Base-by-base conservation (phyloP, 208 protist genomes). In the Acanthamoeba rhysodes region DNA sequence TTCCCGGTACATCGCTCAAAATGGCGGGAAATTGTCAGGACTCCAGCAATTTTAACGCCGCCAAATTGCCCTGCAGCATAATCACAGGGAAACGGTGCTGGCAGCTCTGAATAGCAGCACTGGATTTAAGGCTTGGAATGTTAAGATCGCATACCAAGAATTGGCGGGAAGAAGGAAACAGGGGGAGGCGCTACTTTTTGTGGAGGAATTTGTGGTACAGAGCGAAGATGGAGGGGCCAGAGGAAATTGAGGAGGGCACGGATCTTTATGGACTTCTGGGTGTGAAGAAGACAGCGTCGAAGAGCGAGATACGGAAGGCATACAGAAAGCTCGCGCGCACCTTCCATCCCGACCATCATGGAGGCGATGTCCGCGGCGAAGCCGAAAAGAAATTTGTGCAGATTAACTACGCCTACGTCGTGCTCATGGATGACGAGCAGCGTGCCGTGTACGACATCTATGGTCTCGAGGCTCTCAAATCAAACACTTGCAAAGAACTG, bases 381-480 rank as follows among this genome's bases (percentile, higher is more conserved):
- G 80, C 80, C 45, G 53, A 90, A 41, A 57, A 90, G 80, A 57
- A 64, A 90, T 93, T 93, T 57, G 64, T 76, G 62, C 32, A 93
- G 29, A 93, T 93, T 50, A 93, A 70, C 32, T 50, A 76, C 14
- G 87, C 87, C 24, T 93, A 93, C 16, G 87, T 57, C 12, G 48
- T 76, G n/a, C 87, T 93, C 37, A 93, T 93, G 87, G 87, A 93
- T 53, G 87, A 93, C 41, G 62, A 93, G 62, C 57, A 93, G 87
- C 57, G 87, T 29, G 87, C 87, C 22, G 37, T 93, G 7, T 93
- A 93, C 27, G 87, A 93, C 87, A 76, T 78, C 41, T 93, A 93
- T 29, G 87, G 87, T 22, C 80, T 90, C 16, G 24, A n/a, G 7
- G 50, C 80, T 6, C 27, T 90, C 8, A 90, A 66, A 18, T 70